Conservation (phyloP, 805 yeast species). For the Groenewaldozyma tartarivorans region DNA sequence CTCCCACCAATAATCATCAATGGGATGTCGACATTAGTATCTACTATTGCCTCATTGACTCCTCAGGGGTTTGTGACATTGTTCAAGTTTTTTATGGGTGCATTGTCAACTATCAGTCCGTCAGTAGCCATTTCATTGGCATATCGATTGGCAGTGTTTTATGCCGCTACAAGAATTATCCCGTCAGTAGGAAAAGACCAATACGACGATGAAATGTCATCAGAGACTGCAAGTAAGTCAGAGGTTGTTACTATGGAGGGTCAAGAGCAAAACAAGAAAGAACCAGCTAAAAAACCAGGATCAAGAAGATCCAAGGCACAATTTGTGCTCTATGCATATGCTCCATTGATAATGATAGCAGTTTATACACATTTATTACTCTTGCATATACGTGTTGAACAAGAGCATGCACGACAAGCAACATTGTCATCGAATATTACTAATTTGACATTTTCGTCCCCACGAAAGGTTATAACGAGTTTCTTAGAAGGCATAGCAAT, state of each 20-base stretch:
- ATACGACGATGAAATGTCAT: not conserved
- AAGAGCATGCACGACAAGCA: not conserved
- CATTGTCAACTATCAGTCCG: constrained; percentile 59
- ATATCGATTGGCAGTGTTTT: constrained; percentile 75
- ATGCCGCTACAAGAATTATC: constrained; percentile 86
- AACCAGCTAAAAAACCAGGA: constrained; percentile 1
- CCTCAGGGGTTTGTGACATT: constrained; percentile 34
- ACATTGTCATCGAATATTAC: not conserved
- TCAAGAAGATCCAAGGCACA: constrained; percentile 16
- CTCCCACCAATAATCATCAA: constrained; percentile 32
- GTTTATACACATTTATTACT: constrained; percentile 91
- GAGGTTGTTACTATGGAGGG: not conserved
- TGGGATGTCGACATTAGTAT: constrained; percentile 28
- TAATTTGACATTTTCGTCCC: constrained; percentile 32
- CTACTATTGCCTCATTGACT: constrained; percentile 29
- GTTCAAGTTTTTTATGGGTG: constrained; percentile 37
- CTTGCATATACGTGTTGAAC: constrained; percentile 59
- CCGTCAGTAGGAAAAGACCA: constrained; percentile 34
- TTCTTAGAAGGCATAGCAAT: not conserved
- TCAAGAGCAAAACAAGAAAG: not conserved
- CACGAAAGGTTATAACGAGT: constrained; percentile 3
- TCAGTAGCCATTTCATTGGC: constrained; percentile 75
- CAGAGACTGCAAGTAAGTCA: not conserved
- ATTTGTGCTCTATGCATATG: constrained; percentile 64
- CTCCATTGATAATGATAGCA: constrained; percentile 90